Conservation (phyloP, 2,329 filamentous ascomycete genomes). For the Paramyrothecium sp. region DNA sequence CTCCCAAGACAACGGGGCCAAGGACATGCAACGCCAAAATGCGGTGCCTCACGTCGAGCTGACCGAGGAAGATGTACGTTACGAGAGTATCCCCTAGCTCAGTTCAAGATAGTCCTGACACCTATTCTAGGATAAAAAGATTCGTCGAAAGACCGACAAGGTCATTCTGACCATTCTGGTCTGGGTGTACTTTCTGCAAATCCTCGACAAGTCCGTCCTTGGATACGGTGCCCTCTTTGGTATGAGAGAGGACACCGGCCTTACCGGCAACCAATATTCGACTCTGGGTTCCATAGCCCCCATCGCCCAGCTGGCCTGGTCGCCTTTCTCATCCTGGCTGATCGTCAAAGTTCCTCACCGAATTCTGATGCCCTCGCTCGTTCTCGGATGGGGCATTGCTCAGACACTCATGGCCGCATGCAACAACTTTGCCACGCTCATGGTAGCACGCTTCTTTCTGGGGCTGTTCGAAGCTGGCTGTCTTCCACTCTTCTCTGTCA, state of each 20-base stretch:
- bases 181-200: constrained; percentile 59
- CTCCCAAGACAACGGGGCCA: too few relatives aligned
- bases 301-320: constrained; percentile 60
- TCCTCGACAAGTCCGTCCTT: constrained; percentile 58
- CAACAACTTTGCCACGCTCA: constrained; percentile 44
- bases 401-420: constrained; percentile 46
- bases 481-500: constrained; percentile 43
- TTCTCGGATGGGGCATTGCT: constrained; percentile 42
- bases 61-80: too few relatives aligned
- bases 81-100: too few relatives aligned
- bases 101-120: too few relatives aligned
- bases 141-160: constrained; percentile 60
- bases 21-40: too few relatives aligned
- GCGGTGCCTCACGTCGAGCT: too few relatives aligned
- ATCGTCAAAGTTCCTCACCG: constrained; percentile 61
- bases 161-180: constrained; percentile 53
- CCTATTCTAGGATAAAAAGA: constrained; percentile 31
- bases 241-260: constrained; percentile 44
- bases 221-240: constrained; percentile 58
- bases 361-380: constrained; percentile 52
- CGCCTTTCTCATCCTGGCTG: constrained; percentile 57
- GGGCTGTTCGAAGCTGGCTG: constrained; percentile 51
- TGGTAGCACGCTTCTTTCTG: constrained; percentile 48
- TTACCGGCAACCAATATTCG: constrained; percentile 55
- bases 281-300: constrained; percentile 55